phyloP scores from a whole-genome alignment of 2,329 filamentous ascomycete genomes.

The Botrytis pseudocinerea region DNA sequence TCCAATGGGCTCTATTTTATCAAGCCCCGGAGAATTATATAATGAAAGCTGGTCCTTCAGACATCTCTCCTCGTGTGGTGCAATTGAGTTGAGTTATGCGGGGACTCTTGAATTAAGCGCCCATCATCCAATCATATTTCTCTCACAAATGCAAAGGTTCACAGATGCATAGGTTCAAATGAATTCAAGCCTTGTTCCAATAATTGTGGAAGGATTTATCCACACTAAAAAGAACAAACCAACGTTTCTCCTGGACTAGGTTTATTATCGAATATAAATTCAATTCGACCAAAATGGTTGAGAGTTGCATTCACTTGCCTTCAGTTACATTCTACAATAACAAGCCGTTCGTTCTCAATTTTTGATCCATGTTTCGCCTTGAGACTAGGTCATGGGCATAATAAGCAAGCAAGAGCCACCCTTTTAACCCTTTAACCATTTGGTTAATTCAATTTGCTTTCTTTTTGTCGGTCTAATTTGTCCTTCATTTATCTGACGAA shows the following conservation, averaged over 20 bases:
- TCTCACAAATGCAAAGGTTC: conserved; percentile 22
- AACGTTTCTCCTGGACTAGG: conserved; percentile 10
- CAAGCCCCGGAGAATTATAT: conserved; percentile 15
- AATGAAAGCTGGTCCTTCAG: conserved; percentile 17
- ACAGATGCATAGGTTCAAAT: conserved; percentile 22
- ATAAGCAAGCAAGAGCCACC: conserved; percentile 14
- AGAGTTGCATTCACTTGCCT: conserved; percentile 12
- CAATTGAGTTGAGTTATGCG: conserved; percentile 16
- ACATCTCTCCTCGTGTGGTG: conserved; percentile 15
- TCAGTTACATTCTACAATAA: conserved; percentile 16
- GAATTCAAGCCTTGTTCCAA: conserved; percentile 19
- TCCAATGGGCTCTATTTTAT: background rate
- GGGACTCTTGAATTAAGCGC: conserved; percentile 19
- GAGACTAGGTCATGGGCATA: conserved; percentile 18
- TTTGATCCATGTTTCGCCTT: conserved; percentile 12
- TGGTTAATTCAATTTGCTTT: background rate
- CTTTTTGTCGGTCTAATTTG: background rate
- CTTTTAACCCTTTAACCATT: conserved; percentile 9
- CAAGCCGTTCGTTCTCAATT: conserved; percentile 17
- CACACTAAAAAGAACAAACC: conserved; percentile 20
- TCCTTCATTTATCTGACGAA: conserved; percentile 3
- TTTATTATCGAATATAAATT: conserved; percentile 5
- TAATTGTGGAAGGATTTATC: conserved; percentile 22
- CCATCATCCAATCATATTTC: conserved; percentile 20
- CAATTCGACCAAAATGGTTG: conserved; percentile 17